A percentile compares a stretch with the other conserved stretches of the same genome.
Conservation (phyloP, 306 rosid species). For the Cicer chorassanicum region DNA sequence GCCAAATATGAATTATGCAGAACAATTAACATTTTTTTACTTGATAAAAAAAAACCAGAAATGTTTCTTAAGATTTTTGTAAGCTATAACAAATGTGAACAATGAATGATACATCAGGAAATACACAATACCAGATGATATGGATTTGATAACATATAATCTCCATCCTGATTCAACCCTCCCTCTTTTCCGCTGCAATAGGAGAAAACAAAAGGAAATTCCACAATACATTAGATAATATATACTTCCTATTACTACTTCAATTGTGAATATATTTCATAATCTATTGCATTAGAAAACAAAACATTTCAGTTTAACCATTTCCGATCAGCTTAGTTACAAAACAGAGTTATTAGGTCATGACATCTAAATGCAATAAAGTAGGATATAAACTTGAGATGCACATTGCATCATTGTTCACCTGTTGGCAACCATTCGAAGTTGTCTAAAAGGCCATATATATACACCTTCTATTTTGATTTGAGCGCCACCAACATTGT, state of each 20-base stretch:
- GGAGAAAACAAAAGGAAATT: slow-evolving; percentile 24
- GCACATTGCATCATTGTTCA: slow-evolving; percentile 33
- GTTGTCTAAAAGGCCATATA: slow-evolving; percentile 99
- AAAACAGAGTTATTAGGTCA: background rate
- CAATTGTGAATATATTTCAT: slow-evolving; percentile 35
- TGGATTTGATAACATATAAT: slow-evolving; percentile 86
- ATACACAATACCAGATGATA: slow-evolving; percentile 82
- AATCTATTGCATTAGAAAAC: slow-evolving; percentile 8
- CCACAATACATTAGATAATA: slow-evolving; percentile 20
- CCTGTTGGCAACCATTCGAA: slow-evolving; percentile 97
- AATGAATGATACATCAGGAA: slow-evolving; percentile 18
- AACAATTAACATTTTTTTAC: background rate
- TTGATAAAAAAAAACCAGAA: slow-evolving; percentile 29
- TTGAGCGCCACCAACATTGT: slow-evolving; percentile 86
- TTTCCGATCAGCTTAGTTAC: background rate
- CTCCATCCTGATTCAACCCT: slow-evolving; percentile 79
- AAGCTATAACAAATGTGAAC: slow-evolving; percentile 33
- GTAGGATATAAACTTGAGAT: slow-evolving; percentile 23
- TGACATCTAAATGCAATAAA: slow-evolving; percentile 30
- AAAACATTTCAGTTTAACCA: background rate
- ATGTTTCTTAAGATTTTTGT: slow-evolving; percentile 3
- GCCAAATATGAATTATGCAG: slow-evolving; percentile 10
- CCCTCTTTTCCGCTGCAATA: slow-evolving; percentile 87
- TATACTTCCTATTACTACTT: slow-evolving; percentile 27
- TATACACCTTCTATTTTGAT: slow-evolving; percentile 98